phyloP scores from a whole-genome alignment of 1,284 basidiomycete genomes.

The Moesziomyces aphidis region DNA sequence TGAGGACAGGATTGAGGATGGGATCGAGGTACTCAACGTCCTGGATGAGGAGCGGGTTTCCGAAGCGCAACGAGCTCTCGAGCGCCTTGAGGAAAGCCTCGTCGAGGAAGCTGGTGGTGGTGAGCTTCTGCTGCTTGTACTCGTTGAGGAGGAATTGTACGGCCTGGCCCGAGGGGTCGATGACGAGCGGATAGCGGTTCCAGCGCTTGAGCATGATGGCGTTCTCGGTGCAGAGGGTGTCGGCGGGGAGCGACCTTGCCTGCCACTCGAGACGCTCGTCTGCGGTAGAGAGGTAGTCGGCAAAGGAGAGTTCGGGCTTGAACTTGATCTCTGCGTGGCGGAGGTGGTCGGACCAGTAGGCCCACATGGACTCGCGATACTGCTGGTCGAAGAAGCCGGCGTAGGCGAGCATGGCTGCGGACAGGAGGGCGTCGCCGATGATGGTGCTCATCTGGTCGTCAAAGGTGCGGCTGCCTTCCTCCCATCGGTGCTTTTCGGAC shows the following conservation, averaged over 20 bases:
- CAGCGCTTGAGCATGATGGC: conserved; percentile 96
- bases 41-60: conserved; percentile 95
- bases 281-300: conserved; percentile 96
- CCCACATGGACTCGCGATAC: conserved; percentile 97
- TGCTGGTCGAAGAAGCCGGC: conserved; percentile 99
- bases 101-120: conserved; percentile 97
- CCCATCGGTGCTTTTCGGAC: conserved; percentile 95
- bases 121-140: conserved; percentile 95
- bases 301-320: conserved; percentile 90
- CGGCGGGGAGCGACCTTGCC: conserved; percentile 90
- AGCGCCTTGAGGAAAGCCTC: conserved; percentile 98
- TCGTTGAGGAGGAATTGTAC: conserved; percentile 93
- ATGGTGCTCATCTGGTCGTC: conserved; percentile 99
- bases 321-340: conserved; percentile 89
- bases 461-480: conserved; percentile 92
- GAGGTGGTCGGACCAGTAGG: conserved; percentile 91
- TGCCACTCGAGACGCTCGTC: conserved; percentile 97
- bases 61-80: conserved; percentile 98
- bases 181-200: conserved; percentile 96
- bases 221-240: conserved; percentile 96
- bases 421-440: conserved; percentile 94
- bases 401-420: conserved; percentile 96
- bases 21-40: conserved; percentile 98
- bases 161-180: conserved; percentile 99
- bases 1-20: conserved; percentile 96